Evolutionary conservation across 1,284 basidiomycete species (phyloP), one percentile per base, ranked within the genome.

Genomic region (Flammula alnicola): DNA sequence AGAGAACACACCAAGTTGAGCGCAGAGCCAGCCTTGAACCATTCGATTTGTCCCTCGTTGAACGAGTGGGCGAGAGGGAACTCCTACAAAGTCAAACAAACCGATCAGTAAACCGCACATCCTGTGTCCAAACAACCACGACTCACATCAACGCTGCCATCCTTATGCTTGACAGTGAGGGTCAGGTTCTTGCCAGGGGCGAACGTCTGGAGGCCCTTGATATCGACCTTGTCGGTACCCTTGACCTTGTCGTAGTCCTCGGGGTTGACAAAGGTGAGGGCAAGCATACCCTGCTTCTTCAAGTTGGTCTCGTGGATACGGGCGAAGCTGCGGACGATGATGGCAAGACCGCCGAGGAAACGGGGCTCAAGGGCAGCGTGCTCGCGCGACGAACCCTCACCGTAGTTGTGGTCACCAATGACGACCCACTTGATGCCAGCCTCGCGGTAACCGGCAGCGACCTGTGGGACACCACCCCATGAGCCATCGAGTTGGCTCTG

Each of bases 271-370:
- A 97, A 96, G 56, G 91, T 95, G 58, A 95, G 75, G 1, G 93
- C 91, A 55, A 96, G 90, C 90, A 95, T 93, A 61, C 92, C 92
- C 78, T 95, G 92, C 82, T 95, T 97, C 88, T 96, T 96, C 80
- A 96, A 79, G 84, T 97, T 97, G 70, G 91, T 92, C 83, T 98
- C 94, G 79, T 98, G 95, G 75, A 98, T 98, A 78, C 95, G 93
- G 42, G 95, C 95, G 72, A 97, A 97, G 30, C 90, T 93, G 67
- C 93, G 86, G 65, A 89, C 89, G 72, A 99, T 96, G 77, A 98
- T 92, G 39, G 96, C 96, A 52, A 91, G 80, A 63, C 94, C 95
- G 65, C 95, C 95, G 58, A 98, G 88, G 86, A 88, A 98, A 54
- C 96, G 91, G 39, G 96, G 95, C 79, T 98, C 95, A 49, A 98